phyloP scores from a whole-genome alignment of 176 grass and related monocot genomes.

The Alloteropsis semialata region DNA sequence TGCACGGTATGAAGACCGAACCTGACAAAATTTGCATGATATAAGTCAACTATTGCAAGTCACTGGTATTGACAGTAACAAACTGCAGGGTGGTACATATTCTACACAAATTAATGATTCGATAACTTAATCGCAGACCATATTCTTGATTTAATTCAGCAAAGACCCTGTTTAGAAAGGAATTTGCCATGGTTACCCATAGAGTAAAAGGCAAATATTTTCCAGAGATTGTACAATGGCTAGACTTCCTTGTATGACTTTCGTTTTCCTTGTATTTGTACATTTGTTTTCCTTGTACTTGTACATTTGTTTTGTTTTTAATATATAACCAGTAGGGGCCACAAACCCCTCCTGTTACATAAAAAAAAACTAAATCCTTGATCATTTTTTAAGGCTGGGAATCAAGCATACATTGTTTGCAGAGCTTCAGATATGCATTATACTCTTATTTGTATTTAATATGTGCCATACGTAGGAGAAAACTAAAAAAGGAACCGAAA shows the following conservation, averaged over 20 bases:
- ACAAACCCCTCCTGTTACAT: no score
- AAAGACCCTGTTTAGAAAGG: no score
- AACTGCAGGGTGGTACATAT: background rate
- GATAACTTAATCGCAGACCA: background rate
- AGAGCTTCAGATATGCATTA: background rate
- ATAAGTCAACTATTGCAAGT: conserved; percentile 7
- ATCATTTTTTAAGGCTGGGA: background rate
- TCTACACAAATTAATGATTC: background rate
- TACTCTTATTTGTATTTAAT: background rate
- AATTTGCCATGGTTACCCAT: no score
- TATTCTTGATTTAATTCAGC: conserved; percentile 14
- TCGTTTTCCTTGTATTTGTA: no score
- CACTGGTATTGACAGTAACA: background rate
- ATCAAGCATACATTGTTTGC: conserved; percentile 11
- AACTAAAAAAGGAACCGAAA: background rate
- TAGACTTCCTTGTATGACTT: no score
- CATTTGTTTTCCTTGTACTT: no score
- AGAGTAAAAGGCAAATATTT: no score
- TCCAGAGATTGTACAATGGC: no score
- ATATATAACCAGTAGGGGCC: no score
- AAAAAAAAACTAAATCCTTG: no score
- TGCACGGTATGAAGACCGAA: conserved; percentile 89
- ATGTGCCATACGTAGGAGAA: background rate
- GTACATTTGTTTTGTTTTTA: no score
- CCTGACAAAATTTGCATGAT: conserved; percentile 44